phyloP scores from a whole-genome alignment of 768 basidiomycete species.

The Podaxis pistillaris region DNA sequence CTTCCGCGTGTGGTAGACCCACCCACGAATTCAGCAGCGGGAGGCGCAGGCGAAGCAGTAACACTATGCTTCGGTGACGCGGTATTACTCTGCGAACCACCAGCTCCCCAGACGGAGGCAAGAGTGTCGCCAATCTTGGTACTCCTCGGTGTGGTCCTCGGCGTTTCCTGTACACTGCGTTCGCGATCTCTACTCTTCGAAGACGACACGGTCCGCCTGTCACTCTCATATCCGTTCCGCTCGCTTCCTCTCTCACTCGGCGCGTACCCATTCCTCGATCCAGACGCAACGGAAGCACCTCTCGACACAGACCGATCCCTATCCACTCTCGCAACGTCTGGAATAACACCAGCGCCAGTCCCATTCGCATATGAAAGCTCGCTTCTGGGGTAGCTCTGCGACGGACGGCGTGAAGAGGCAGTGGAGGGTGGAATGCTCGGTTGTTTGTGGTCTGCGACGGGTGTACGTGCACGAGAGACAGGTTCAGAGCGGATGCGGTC shows the following conservation, averaged over 20 bases:
- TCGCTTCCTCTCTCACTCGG: neutral
- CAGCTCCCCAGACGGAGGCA: constrained; percentile 10
- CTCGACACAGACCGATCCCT: constrained; percentile 11
- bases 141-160: constrained; percentile 21
- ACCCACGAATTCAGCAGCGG: neutral
- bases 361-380: constrained; percentile 16
- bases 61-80: constrained; percentile 3
- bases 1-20: neutral
- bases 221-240: constrained; percentile 2
- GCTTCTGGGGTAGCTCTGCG: constrained; percentile 22
- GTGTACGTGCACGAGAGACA: constrained; percentile 55
- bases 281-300: constrained; percentile 8
- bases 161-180: constrained; percentile 26
- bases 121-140: constrained; percentile 13
- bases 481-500: constrained; percentile 40
- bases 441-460: constrained; percentile 22
- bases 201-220: constrained; percentile 5
- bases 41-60: neutral
- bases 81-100: neutral
- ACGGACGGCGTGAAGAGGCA: constrained; percentile 26
- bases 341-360: constrained; percentile 19
- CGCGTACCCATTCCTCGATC: constrained; percentile 15
- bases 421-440: constrained; percentile 22
- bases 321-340: constrained; percentile 15
- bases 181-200: constrained; percentile 13